Conservation (phyloP, 108 stramenopile genomes). For the Nitzschia sp. region DNA sequence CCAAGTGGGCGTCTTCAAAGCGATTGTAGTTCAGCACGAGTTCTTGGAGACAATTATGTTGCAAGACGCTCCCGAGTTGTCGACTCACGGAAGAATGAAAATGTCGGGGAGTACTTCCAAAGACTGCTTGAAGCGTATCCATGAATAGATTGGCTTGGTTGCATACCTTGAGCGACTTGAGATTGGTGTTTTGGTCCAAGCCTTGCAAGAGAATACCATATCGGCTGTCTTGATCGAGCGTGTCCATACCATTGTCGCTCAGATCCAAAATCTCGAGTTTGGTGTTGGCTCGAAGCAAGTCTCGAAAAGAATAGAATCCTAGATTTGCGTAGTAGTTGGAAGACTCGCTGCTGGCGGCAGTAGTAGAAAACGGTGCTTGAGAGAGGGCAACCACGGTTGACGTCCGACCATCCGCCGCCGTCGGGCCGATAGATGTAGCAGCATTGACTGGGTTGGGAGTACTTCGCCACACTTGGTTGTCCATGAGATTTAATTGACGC, state of each 20-base stretch:
- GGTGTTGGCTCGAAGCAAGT: not conserved
- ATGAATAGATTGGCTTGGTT: not conserved
- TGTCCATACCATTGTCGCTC: not conserved
- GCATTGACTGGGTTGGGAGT: not conserved
- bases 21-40: not conserved
- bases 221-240: not conserved
- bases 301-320: not conserved
- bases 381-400: no score
- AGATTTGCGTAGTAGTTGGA: not conserved
- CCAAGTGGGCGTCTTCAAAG: not conserved
- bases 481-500: not conserved
- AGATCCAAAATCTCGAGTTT: not conserved
- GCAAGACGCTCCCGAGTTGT: not conserved
- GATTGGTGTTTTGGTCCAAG: not conserved
- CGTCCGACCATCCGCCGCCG: not conserved
- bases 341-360: no score
- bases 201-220: not conserved
- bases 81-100: not conserved
- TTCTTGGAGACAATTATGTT: not conserved
- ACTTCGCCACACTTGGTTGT: not conserved
- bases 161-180: not conserved
- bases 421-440: not conserved
- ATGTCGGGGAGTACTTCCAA: not conserved
- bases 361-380: no score
- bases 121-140: not conserved